phyloP scores from a whole-genome alignment of 495 filamentous ascomycete genomes.

The Apodospora peruviana region DNA sequence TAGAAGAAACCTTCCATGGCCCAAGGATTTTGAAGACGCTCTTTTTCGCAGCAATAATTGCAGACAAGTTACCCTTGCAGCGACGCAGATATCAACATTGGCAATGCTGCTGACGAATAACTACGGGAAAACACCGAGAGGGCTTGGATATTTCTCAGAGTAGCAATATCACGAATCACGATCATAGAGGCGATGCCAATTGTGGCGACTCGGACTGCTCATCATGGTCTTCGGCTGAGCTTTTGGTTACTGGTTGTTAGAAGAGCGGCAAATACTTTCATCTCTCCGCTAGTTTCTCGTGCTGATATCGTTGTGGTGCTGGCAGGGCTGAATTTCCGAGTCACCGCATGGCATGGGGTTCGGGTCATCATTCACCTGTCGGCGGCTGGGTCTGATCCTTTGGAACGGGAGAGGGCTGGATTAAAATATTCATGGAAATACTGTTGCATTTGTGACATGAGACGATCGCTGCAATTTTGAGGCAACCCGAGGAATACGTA shows the following conservation, averaged over 20 bases:
- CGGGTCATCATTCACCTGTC: no score
- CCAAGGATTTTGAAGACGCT: conserved; percentile 48
- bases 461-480: no score
- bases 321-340: not conserved
- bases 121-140: conserved; percentile 56
- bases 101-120: conserved; percentile 53
- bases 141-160: conserved; percentile 56
- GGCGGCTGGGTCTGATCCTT: no score
- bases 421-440: no score
- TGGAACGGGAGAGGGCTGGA: no score
- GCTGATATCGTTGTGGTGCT: conserved; percentile 16
- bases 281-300: conserved; percentile 30
- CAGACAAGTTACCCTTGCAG: conserved; percentile 41
- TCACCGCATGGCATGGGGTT: no score
- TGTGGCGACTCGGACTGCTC: conserved; percentile 44
- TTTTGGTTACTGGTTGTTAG: conserved; percentile 44
- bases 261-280: conserved; percentile 36
- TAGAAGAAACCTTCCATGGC: conserved; percentile 23
- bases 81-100: conserved; percentile 47
- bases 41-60: conserved; percentile 50
- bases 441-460: no score
- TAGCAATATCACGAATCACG: conserved; percentile 47
- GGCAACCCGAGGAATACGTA: no score
- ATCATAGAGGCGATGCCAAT: conserved; percentile 53
- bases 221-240: conserved; percentile 45